Percentiles rank a stretch among this genome's conserved stretches.
These are phyloP conservation scores for Saturnispora serradocipensis DNA, from an alignment of 805 yeast species.

Conservation along the genomic window DNA sequence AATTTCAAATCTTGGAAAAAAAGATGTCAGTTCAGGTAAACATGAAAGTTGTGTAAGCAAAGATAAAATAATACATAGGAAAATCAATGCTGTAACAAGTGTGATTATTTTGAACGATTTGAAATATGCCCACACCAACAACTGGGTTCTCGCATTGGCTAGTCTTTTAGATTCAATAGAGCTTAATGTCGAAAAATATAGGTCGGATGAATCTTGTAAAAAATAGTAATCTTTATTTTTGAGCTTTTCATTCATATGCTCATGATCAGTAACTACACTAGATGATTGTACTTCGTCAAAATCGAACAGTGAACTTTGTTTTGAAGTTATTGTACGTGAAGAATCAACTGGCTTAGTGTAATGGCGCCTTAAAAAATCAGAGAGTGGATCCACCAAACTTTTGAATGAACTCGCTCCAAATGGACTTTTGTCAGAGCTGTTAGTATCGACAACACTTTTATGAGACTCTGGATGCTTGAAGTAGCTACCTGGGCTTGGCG, in stretches of 20 bases:
- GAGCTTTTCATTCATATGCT: background rate
- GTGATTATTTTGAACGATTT: conserved; percentile 18
- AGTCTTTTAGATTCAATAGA: conserved; percentile 4
- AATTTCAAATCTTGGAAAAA: conserved; percentile 37
- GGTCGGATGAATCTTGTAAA: background rate
- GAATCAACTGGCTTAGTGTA: background rate
- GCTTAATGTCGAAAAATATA: background rate
- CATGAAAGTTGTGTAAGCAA: conserved; percentile 27
- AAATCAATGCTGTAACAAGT: conserved; percentile 18
- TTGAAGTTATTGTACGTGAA: background rate
- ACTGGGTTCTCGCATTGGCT: conserved; percentile 5
- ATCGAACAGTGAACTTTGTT: background rate
- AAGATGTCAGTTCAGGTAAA: conserved; percentile 21
- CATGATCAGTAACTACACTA: background rate
- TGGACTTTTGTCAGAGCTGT: background rate
- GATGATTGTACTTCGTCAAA: background rate
- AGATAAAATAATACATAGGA: conserved; percentile 19
- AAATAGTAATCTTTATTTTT: background rate
- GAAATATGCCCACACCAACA: conserved; percentile 15
- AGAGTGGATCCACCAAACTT: background rate
- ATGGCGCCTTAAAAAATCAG: background rate
- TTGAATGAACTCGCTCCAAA: background rate
- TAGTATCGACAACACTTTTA: background rate
- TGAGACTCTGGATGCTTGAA: background rate
- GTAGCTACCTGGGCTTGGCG: background rate